Conservation (phyloP, 495 filamentous ascomycete species). For the Xylaria curta region DNA sequence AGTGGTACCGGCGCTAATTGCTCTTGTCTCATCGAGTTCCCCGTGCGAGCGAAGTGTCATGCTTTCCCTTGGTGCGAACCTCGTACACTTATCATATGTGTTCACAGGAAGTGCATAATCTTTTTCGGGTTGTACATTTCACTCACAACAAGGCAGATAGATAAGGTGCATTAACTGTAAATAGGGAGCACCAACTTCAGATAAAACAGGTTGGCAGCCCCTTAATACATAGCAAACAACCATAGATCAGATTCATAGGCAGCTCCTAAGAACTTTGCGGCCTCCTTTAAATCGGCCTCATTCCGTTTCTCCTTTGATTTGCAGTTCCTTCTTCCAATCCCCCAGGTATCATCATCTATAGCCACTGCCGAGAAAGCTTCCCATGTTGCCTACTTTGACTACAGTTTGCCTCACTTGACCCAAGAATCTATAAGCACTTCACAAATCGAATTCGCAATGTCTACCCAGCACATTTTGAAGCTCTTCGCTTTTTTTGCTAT, state of each 20-base stretch:
- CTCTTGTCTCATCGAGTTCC: background rate
- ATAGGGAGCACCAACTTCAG: background rate
- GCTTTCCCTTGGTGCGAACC: background rate
- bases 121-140: background rate
- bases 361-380: background rate
- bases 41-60: background rate
- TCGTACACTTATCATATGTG: background rate
- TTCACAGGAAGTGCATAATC: background rate
- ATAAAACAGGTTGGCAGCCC: no score
- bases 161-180: background rate
- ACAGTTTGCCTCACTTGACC: background rate
- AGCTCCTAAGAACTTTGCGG: background rate
- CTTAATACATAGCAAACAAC: background rate
- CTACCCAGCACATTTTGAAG: constrained; percentile 16
- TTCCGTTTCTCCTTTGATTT: background rate
- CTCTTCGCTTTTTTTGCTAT: constrained; percentile 18
- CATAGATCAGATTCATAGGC: background rate
- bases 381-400: background rate
- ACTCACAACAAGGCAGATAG: background rate
- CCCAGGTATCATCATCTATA: background rate
- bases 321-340: background rate
- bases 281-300: background rate
- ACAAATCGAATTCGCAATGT: background rate
- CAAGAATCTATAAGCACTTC: no score
- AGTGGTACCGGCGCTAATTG: background rate